Evolutionary conservation across 257 asterid species (phyloP), one percentile per base, ranked within the genome.

Genomic region (Primulina tabacum): DNA sequence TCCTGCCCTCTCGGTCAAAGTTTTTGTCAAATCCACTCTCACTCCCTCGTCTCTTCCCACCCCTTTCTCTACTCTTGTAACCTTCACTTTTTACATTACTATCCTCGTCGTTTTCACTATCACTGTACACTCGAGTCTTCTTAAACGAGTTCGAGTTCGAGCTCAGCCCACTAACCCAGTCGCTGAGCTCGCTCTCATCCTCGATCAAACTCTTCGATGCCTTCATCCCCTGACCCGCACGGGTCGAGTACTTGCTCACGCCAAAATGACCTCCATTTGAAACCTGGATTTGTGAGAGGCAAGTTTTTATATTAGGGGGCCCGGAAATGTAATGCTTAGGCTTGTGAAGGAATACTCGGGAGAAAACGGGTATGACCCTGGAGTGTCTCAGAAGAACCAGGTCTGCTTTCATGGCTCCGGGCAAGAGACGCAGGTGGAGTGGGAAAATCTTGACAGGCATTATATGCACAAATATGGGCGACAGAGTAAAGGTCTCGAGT

Each of bases 131-230:
- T 75, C 70, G 37, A 35, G 90, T 87, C 64, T 89, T 92, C 82
- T 70, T 79, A 21, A 80, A 72, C 12, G 90, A 74, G 28, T 71
- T 78, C 12, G 90, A 74, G 28, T 71, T 78, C 8, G 99, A 93
- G 74, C 78, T 82, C 85, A 93, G 79, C 38, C 93, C 97, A 67
- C 87, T 81, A 6, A 90, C 97, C 97, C 97, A 90, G 66, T 90
- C 99, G 56, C 96, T 89, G 20, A 93, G 75, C 8, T 90, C 96
- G 64, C 97, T 96, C 82, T 93, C 97, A 38, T 93, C 99, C n/a
- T 90, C 99, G 50, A 93, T 79, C 89, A 93, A 82, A 68, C 96
- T 89, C 92, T 79, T 92, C 8, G 86, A 80, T 1, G 80, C 73
- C 62, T 63, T 55, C 75, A 67, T 7, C 71, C 85, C 60, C 85